A percentile compares a stretch with the other conserved stretches of the same genome.
Conservation (phyloP, 305 asterid species). For the Stenogyne calaminthoides region DNA sequence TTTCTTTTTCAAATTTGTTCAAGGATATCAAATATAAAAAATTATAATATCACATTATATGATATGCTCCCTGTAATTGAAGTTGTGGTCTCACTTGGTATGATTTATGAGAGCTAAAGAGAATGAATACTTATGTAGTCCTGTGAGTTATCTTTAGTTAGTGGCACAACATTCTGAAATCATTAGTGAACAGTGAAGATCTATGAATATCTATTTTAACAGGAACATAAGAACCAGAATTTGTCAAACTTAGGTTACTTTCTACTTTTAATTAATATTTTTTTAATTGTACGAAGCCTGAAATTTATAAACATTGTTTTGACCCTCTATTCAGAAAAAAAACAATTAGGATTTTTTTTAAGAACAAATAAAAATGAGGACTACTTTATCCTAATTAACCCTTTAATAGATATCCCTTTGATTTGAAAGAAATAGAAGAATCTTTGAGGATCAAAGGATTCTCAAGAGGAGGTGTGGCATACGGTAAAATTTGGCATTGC, state of each 20-base stretch:
- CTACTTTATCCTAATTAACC: background rate
- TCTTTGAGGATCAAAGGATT: background rate
- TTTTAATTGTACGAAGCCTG: background rate
- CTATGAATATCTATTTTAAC: background rate
- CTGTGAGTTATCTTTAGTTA: background rate
- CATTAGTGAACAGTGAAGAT: background rate
- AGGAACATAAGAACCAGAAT: too few relatives aligned
- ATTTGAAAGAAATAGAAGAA: background rate
- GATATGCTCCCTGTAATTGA: background rate
- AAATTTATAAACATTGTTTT: background rate
- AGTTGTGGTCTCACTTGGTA: background rate
- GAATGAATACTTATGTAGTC: background rate
- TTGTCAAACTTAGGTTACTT: too few relatives aligned
- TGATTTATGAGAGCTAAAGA: background rate
- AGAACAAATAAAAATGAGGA: background rate
- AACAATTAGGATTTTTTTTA: too few relatives aligned
- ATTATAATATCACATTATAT: background rate
- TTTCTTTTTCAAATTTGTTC: background rate
- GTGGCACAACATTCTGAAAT: background rate
- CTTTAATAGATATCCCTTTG: background rate
- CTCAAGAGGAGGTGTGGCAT: background rate
- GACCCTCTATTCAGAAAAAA: background rate
- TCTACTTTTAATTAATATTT: background rate
- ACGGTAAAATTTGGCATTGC: background rate
- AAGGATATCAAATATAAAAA: background rate